Percentiles rank a stretch among this genome's conserved stretches.
These are phyloP conservation scores for Hypholoma fasciculare DNA, from an alignment of 768 basidiomycete genomes.

Conservation along the genomic window DNA sequence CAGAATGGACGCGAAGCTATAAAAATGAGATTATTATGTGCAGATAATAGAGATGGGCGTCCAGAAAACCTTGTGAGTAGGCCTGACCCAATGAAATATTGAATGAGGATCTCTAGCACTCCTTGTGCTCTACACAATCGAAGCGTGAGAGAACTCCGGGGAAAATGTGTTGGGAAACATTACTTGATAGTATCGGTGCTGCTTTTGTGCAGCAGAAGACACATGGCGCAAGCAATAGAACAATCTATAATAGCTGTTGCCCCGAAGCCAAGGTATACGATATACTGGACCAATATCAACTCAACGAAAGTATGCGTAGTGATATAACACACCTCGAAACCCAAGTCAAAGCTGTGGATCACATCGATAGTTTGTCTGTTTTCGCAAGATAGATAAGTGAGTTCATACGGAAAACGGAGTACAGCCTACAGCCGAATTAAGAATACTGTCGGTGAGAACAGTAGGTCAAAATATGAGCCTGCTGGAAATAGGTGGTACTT, in stretches of 20 bases:
- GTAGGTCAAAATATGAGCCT: neutral
- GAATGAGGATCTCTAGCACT: slow-evolving; percentile 27
- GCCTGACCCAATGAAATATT: slow-evolving; percentile 32
- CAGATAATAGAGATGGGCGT: neutral
- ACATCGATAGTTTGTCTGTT: slow-evolving; percentile 16
- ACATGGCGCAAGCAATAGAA: slow-evolving; percentile 30
- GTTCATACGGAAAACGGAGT: neutral
- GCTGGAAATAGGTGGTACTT: slow-evolving; percentile 2
- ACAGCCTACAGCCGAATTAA: slow-evolving; percentile 19
- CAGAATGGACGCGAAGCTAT: slow-evolving; percentile 29
- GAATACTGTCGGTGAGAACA: slow-evolving; percentile 13
- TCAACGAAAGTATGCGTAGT: neutral
- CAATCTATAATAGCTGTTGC: slow-evolving; percentile 28
- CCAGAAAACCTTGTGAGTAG: slow-evolving; percentile 27
- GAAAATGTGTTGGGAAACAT: too few species aligned
- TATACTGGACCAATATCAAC: slow-evolving; percentile 20
- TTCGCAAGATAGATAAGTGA: neutral
- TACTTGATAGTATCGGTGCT: slow-evolving; percentile 21
- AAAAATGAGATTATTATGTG: neutral
- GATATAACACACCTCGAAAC: slow-evolving; percentile 19
- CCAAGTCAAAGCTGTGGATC: slow-evolving; percentile 16
- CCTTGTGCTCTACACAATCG: slow-evolving; percentile 16
- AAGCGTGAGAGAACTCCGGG: too few species aligned
- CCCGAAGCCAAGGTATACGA: slow-evolving; percentile 31
- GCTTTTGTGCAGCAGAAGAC: slow-evolving; percentile 29